Evolutionary conservation across 164 flowering plant species (phyloP), one percentile per base, ranked within the genome.

Genomic region (Chimonanthus salicifolius): DNA sequence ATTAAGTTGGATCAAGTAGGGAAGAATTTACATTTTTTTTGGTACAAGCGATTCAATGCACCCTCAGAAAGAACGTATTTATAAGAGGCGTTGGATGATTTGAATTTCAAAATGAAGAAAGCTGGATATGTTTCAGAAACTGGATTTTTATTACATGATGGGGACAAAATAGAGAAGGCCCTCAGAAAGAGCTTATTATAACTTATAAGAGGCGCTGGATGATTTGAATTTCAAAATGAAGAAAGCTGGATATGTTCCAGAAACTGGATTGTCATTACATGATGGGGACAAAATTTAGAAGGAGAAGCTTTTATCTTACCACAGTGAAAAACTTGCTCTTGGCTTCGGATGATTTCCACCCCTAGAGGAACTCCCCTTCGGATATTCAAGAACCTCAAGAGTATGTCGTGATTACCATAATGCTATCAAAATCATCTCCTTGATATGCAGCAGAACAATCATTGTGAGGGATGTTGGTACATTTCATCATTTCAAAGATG

Each of bases 301-400:
- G 58, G 74, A 75, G 69, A 58, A 50, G 66, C 33, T 50, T 50
- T 66, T 71, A 4, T 46, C 21, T 71, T 46, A 76, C 50, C 78
- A 76, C 47, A 76, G 78, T 47, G 78, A 76, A 50, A 68, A 69
- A 71, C 51, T 76, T 43, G 74, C 78, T 7, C 67, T 76, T 47
- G 71, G 43, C 1, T 75, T 70, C 20, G 78, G 78, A 18, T 71
- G 58, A 76, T 76, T 43, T 15, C 71, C 13, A 71, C 71, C 10
- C 43, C 74, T 2, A 11, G n/a, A 58, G 71, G 49, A 21, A 8
- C 48, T 33, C 70, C 72, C 7, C 58, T 75, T 43, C 58, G 74
- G 47, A 65, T 75, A 43, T 70, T 70, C 64, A 75, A 75, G 63
- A 75, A 75, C 64, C 78, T 75, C 21, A 71, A 75, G 69, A 58